Base-by-base conservation (phyloP, 1,139 yeast genomes). In the Geotrichum restrictum region DNA sequence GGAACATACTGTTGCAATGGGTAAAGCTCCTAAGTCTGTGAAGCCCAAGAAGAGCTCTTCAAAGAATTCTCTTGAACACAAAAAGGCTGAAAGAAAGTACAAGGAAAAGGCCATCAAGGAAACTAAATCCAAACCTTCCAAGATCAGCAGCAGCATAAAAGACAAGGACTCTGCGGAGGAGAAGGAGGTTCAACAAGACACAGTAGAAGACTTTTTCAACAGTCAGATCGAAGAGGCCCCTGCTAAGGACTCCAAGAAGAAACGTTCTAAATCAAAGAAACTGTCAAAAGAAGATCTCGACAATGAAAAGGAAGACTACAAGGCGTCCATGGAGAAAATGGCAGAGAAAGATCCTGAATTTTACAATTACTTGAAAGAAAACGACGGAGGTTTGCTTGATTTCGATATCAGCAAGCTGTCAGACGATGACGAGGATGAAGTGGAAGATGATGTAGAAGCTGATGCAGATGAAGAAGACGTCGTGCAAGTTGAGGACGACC, bases 31-130 rank as follows among this genome's bases (percentile, higher is more conserved):
- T 33, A 89, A 89, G 69, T 77, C 91, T 54, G 89, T 98, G 77
- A 93, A 94, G 91, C 93, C 93, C 73, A 94, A 89, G 66, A 78
- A 86, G 64, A 88, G 88, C 66, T 96, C 91, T 69, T 77, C 93
- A 78, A 88, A 88, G 71, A 84, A 81, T 59, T 83, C 95, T 33
- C 70, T 89, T 54, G 95, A 88, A 56, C 95, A 88, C 67, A 82
- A 97, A 62, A 85, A 82, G 70, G 83, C 82, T 66, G 87, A 80
- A 54, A 91, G 88, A 69, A 82, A 83, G 61, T 85, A 85, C 66
- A 81, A 78, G 62, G 83, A 86, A 70, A 79, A 83, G 65, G 37
- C 21, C 21, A 31, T 41, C 36, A 49, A 49, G 19, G 48, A 51
- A 16, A 38, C 31, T n/a, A 42, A 51, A 31, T 27, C 45, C 29